Conservation (phyloP, 108 stramenopile genomes). For the Cyclotella atomus region DNA sequence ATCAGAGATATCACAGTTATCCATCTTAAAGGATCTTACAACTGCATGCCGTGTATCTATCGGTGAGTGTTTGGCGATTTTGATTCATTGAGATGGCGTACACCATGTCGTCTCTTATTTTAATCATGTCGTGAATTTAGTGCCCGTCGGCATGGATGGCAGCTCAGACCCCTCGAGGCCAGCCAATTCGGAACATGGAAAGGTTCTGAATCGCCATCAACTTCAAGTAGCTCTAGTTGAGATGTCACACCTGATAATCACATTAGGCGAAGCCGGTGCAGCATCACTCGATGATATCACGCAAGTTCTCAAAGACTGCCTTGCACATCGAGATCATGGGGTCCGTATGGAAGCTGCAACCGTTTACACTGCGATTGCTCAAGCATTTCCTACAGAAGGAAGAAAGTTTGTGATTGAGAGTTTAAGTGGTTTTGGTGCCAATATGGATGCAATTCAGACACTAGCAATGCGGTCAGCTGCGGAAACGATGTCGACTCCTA, state of each 20-base stretch:
- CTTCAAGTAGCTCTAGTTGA: slow-evolving; percentile 82
- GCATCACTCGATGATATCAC: slow-evolving; percentile 68
- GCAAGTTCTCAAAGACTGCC: slow-evolving; percentile 58
- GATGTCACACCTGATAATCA: slow-evolving; percentile 73
- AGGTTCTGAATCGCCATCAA: slow-evolving; percentile 65
- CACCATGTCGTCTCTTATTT: no score
- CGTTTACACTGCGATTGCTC: slow-evolving; percentile 65
- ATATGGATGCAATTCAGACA: slow-evolving; percentile 42
- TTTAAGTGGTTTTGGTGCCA: slow-evolving; percentile 42
- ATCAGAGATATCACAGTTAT: slow-evolving; percentile 74
- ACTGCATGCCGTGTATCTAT: slow-evolving; percentile 39
- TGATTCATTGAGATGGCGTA: no score
- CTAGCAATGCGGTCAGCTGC: slow-evolving; percentile 25
- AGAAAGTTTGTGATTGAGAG: slow-evolving; percentile 56
- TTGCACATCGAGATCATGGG: slow-evolving; percentile 74
- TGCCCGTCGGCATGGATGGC: slow-evolving; percentile 15
- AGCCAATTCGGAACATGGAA: slow-evolving; percentile 27
- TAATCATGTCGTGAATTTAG: not conserved
- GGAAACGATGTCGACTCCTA: slow-evolving; percentile 14
- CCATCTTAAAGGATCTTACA: slow-evolving; percentile 68
- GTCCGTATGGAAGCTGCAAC: slow-evolving; percentile 86
- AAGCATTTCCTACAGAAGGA: slow-evolving; percentile 64
- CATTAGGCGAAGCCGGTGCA: slow-evolving; percentile 77
- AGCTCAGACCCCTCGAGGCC: slow-evolving; percentile 18
- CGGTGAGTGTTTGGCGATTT: not conserved